These are phyloP conservation scores for Podospora pseudocomata DNA, from an alignment of 495 filamentous ascomycete genomes.

Conservation along the genomic window DNA sequence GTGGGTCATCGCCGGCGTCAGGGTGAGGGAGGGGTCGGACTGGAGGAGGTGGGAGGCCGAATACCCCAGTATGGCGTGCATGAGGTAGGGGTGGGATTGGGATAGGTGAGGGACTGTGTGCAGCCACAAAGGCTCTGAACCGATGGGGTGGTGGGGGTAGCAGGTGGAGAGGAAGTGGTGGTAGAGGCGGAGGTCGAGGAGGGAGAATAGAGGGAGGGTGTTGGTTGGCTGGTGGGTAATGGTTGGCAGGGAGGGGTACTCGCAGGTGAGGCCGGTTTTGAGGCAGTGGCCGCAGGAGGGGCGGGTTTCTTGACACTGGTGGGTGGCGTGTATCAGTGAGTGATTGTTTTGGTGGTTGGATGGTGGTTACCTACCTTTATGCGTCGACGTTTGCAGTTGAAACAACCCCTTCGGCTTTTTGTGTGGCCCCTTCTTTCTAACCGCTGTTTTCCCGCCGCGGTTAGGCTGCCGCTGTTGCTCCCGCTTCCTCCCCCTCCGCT, in stretches of 20 bases:
- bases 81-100: constrained; percentile 43
- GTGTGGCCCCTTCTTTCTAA: constrained; percentile 52
- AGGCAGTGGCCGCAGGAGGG: constrained; percentile 58
- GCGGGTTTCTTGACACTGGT: constrained; percentile 55
- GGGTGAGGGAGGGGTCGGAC: constrained; percentile 22
- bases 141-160: constrained; percentile 58
- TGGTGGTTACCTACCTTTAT: constrained; percentile 48
- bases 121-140: constrained; percentile 55
- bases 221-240: constrained; percentile 37
- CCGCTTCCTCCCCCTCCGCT: background rate
- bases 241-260: constrained; percentile 50
- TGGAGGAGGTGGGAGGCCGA: constrained; percentile 52
- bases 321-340: background rate
- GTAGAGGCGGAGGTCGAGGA: constrained; percentile 60
- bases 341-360: background rate
- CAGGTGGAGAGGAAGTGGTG: constrained; percentile 58
- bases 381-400: constrained; percentile 59
- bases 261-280: constrained; percentile 53
- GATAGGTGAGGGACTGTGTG: constrained; percentile 56
- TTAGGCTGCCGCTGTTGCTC: background rate
- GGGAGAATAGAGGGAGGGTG: constrained; percentile 48
- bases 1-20: constrained; percentile 48
- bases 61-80: constrained; percentile 59
- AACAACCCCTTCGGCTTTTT: constrained; percentile 61
- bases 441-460: constrained; percentile 23